Percentiles rank a stretch among this genome's conserved stretches.
These are phyloP conservation scores for Tylopilus sp. DNA, from an alignment of 768 basidiomycete genomes.

Conservation along the genomic window DNA sequence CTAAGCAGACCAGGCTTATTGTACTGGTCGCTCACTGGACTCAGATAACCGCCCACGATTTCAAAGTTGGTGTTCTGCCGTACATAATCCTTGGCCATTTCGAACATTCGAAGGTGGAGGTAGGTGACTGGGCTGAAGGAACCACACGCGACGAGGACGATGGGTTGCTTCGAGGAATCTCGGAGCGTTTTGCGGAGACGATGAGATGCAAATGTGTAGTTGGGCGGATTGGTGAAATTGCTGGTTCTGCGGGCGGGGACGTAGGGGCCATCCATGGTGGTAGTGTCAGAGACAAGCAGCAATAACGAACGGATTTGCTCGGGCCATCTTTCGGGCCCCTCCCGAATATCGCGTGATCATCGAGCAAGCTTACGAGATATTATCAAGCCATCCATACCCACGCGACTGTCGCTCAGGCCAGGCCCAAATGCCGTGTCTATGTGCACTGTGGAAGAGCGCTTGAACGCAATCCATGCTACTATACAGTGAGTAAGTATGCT, in stretches of 20 bases:
- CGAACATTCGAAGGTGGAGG: constrained; percentile 97
- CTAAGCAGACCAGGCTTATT: constrained; percentile 93
- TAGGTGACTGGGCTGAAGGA: constrained; percentile 99
- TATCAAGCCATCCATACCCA: constrained; percentile 23
- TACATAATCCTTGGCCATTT: constrained; percentile 97
- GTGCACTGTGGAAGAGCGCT: not conserved
- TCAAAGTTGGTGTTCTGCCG: constrained; percentile 91
- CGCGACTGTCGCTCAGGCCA: not conserved
- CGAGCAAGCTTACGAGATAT: constrained; percentile 1
- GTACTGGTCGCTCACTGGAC: constrained; percentile 94
- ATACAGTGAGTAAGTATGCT: constrained; percentile 24
- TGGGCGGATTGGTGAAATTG: constrained; percentile 57
- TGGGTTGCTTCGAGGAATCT: constrained; percentile 69
- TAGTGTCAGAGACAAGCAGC: constrained; percentile 8
- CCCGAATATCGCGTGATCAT: not conserved
- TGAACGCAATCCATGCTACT: constrained; percentile 7
- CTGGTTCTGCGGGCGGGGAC: constrained; percentile 18
- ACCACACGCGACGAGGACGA: constrained; percentile 95
- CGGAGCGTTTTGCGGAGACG: constrained; percentile 57
- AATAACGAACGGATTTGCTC: constrained; percentile 8
- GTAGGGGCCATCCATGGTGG: constrained; percentile 25
- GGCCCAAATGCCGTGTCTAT: not conserved
- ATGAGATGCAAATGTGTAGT: constrained; percentile 66
- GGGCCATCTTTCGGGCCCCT: too few species aligned
- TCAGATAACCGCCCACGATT: constrained; percentile 93